A percentile compares a stretch with the other conserved stretches of the same genome.
Conservation (phyloP, 257 asterid species). For the Forsythia suspensa region DNA sequence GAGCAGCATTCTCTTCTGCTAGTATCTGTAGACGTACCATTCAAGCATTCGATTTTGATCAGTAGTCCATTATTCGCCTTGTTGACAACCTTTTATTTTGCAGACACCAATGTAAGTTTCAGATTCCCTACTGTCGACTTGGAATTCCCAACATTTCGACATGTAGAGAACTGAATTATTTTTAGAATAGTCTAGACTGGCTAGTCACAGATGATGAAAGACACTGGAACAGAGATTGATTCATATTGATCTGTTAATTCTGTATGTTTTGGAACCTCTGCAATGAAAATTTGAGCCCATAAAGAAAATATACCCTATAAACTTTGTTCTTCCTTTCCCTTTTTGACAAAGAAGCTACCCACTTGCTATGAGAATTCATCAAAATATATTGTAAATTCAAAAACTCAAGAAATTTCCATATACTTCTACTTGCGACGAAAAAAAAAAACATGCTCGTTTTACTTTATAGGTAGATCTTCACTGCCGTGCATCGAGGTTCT, state of each 20-base stretch:
- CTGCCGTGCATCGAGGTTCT: not conserved
- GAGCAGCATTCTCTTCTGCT: not conserved
- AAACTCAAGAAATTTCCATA: not conserved
- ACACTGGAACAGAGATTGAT: not conserved
- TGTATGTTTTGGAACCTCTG: no score
- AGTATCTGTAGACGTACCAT: not conserved
- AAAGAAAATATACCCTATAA: no score
- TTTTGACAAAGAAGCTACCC: no score
- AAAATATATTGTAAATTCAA: not conserved
- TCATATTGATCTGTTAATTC: no score
- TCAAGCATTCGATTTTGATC: not conserved
- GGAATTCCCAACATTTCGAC: not conserved
- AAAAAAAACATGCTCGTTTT: not conserved
- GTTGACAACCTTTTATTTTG: not conserved
- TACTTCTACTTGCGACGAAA: not conserved
- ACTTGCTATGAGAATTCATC: not conserved
- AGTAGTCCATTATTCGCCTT: not conserved
- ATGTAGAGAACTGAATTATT: no score
- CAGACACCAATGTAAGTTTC: not conserved
- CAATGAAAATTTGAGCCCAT: no score
- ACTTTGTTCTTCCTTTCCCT: no score
- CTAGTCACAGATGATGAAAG: not conserved
- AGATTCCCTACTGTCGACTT: not conserved
- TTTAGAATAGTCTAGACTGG: no score
- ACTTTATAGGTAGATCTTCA: not conserved